Base-by-base conservation (phyloP, 75 land plant species). In the Cunninghamia lanceolata region DNA sequence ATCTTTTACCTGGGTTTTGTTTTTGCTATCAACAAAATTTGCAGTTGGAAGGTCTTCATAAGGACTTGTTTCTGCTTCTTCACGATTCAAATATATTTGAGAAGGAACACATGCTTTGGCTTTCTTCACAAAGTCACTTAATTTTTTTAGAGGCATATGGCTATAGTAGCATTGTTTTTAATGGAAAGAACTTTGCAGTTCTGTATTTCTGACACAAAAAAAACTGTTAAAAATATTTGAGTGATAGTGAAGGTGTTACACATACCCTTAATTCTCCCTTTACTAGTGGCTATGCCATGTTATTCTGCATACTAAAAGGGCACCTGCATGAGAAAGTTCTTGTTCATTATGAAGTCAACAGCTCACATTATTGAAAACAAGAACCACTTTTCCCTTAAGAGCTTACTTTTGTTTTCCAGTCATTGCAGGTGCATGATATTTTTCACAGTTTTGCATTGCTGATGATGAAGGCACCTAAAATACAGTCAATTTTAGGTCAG, bases 21-120 rank as follows among this genome's bases (percentile, higher is more conserved):
- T 11, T 21, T 42, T 63, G 25, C 2, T 19, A 79, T 79, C 47
- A 79, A 25, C 21, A 25, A 39, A 28, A 9, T 40, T 79, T 43
- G 32, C 11, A 43, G 47, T 79, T 28, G 45, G n/a, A 43, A 43
- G 82, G 3, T 25, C 46, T 79, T 79, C 30, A 21, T 42, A 1
- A 79, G 40, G 82, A 79, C n/a, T 79, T 79, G 47, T 35, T 73
- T 73, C 36, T 73, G 16, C 74, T 73, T 73, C 38, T 34, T 32
- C 34, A 73, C 34, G 2, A 9, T 32, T 73, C 0, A 73, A 11
- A 73, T 34, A 13, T 34, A 34, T 11, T 73, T 63, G 68, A 63
- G 75, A 73, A 30, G 75, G 4, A 73, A 34, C 13, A 34, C 14
- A 32, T 73, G 75, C 36, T 34, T 73, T 34, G 16, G 0, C 16